Conservation (phyloP, 257 asterid species). For the Osmanthus fragrans region DNA sequence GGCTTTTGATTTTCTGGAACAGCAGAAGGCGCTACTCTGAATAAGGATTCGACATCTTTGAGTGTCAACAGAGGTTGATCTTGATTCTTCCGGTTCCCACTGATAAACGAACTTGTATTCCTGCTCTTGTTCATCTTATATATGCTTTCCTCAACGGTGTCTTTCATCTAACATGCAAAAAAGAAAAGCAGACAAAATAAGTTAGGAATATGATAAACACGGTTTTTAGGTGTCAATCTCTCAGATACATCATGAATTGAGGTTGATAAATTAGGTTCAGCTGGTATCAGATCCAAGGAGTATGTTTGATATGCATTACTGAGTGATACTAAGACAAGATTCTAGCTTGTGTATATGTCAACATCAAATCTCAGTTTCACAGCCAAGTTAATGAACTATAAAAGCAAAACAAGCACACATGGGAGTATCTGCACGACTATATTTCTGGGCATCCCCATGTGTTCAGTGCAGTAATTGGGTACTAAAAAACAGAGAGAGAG, state of each 20-base stretch:
- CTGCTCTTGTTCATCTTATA: conserved; percentile 79
- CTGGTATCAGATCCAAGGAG: neutral
- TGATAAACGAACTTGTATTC: conserved; percentile 61
- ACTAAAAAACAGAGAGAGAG: too few relatives aligned
- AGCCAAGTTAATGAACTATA: neutral
- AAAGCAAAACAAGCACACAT: neutral
- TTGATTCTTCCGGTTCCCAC: conserved; percentile 87
- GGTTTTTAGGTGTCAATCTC: neutral
- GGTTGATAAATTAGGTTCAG: neutral
- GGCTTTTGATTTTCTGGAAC: conserved; percentile 33
- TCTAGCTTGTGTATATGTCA: neutral
- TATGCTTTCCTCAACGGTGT: conserved; percentile 90
- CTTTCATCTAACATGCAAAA: conserved; percentile 62
- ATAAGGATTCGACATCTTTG: conserved; percentile 73
- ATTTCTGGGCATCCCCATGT: neutral
- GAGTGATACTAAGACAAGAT: neutral
- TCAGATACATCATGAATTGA: neutral
- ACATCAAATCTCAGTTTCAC: neutral
- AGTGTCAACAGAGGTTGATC: conserved; percentile 88
- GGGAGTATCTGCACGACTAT: neutral
- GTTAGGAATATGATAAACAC: neutral
- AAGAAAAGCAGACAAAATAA: neutral
- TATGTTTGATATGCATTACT: neutral
- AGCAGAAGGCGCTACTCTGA: conserved; percentile 60
- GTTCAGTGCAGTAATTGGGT: too few relatives aligned